Percentiles rank a stretch among this genome's conserved stretches.
phyloP scores from a whole-genome alignment of 2,329 filamentous ascomycete genomes.

The Aspergillus pseudoterreus region DNA sequence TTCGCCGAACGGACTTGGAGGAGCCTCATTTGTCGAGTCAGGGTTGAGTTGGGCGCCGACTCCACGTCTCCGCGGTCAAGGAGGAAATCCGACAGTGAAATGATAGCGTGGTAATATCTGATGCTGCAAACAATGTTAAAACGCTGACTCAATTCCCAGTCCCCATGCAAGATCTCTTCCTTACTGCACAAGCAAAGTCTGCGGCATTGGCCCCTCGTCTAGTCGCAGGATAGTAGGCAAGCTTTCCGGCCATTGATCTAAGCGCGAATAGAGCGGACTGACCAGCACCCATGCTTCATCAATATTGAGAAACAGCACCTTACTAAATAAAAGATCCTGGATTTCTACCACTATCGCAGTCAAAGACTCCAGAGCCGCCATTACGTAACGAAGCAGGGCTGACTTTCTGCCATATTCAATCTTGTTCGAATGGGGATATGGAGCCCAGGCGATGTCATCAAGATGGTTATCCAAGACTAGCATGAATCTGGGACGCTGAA shows the following conservation, averaged over 20 bases:
- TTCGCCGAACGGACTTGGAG: conserved; percentile 19
- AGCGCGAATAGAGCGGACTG: conserved; percentile 14
- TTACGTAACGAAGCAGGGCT: conserved; percentile 24
- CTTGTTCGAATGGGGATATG: conserved; percentile 31
- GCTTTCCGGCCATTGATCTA: conserved; percentile 20
- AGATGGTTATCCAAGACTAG: conserved; percentile 12
- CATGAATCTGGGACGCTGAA: conserved; percentile 15
- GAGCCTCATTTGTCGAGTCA: conserved; percentile 11
- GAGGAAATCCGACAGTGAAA: conserved; percentile 23
- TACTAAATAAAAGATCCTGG: conserved; percentile 24
- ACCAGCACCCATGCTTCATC: conserved; percentile 17
- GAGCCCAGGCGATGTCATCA: conserved; percentile 24
- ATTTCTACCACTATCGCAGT: conserved; percentile 20
- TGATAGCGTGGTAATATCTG: conserved; percentile 23
- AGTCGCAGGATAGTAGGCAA: conserved; percentile 17
- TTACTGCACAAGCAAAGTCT: conserved; percentile 29
- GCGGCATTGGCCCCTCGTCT: conserved; percentile 19
- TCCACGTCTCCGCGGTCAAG: conserved; percentile 15
- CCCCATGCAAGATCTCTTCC: background rate
- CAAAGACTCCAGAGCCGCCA: conserved; percentile 19
- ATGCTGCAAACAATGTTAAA: conserved; percentile 17
- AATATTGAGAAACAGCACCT: conserved; percentile 9
- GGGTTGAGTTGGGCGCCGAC: conserved; percentile 4
- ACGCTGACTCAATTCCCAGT: background rate
- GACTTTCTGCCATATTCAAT: conserved; percentile 22